These are phyloP conservation scores for Nephelium lappaceum DNA, from an alignment of 345 rosid species.

Conservation along the genomic window DNA sequence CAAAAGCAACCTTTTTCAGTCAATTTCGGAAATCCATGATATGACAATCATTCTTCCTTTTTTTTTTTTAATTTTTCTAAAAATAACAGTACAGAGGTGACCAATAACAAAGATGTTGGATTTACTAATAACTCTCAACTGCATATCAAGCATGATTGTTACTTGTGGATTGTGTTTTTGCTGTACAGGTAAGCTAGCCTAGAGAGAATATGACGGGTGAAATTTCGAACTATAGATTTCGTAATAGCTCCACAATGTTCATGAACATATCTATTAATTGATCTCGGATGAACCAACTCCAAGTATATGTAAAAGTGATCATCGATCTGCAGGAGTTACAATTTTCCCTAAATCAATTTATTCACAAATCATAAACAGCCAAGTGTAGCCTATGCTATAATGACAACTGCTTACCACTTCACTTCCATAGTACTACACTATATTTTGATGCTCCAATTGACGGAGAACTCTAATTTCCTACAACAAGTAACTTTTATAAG, in stretches of 20 bases:
- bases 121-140: not conserved
- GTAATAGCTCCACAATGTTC: conserved; percentile 62
- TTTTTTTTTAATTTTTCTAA: not conserved
- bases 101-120: conserved; percentile 1
- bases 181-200: conserved; percentile 68
- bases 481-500: conserved; percentile 15
- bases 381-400: not conserved
- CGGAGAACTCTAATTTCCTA: conserved; percentile 67
- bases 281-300: conserved; percentile 74
- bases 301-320: conserved; percentile 64
- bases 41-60: not conserved
- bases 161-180: conserved; percentile 72
- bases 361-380: conserved; percentile 4
- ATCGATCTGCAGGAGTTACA: conserved; percentile 47
- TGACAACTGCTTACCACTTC: conserved; percentile 48
- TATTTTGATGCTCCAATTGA: conserved; percentile 59
- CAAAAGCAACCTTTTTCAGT: not conserved
- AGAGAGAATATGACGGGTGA: conserved; percentile 71
- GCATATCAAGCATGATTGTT: conserved; percentile 6
- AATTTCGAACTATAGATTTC: conserved; percentile 70
- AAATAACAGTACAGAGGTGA: not conserved
- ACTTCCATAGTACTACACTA: conserved; percentile 75
- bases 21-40: not conserved
- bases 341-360: conserved; percentile 16
- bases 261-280: conserved; percentile 53